phyloP scores from a whole-genome alignment of 345 rosid genomes.

The Turnera subulata region DNA sequence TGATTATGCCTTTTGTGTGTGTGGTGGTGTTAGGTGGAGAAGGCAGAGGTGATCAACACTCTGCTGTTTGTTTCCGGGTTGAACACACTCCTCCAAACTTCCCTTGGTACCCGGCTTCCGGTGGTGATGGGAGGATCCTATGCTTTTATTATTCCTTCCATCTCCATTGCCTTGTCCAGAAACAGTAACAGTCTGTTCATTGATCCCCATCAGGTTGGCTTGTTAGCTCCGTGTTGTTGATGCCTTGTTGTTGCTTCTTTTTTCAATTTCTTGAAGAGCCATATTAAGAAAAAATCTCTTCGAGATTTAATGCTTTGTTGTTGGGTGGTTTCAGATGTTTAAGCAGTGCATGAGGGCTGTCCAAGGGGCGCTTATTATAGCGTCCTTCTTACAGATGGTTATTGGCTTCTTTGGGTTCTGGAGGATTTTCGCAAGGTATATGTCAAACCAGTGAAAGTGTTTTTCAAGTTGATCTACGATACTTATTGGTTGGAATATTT shows the following conservation, averaged over 20 bases:
- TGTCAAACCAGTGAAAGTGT: neutral
- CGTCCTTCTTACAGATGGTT: constrained; percentile 52
- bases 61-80: constrained; percentile 71
- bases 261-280: neutral
- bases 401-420: constrained; percentile 84
- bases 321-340: constrained; percentile 53
- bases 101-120: constrained; percentile 75
- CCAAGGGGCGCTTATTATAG: constrained; percentile 79
- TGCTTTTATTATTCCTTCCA: constrained; percentile 63
- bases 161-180: constrained; percentile 56
- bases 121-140: constrained; percentile 81
- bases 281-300: neutral
- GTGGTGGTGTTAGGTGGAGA: constrained; percentile 50
- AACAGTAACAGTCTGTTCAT: constrained; percentile 16
- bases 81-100: constrained; percentile 65
- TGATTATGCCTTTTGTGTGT: constrained; percentile 4
- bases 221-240: neutral
- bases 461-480: neutral
- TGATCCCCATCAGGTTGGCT: constrained; percentile 52
- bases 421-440: constrained; percentile 65
- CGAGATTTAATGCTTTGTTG: neutral
- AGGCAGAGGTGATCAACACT: constrained; percentile 73
- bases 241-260: neutral
- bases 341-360: constrained; percentile 50
- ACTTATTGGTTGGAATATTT: neutral